Evolutionary conservation across 2,329 filamentous ascomycete species (phyloP).

Genomic region (Fusarium sp.): DNA sequence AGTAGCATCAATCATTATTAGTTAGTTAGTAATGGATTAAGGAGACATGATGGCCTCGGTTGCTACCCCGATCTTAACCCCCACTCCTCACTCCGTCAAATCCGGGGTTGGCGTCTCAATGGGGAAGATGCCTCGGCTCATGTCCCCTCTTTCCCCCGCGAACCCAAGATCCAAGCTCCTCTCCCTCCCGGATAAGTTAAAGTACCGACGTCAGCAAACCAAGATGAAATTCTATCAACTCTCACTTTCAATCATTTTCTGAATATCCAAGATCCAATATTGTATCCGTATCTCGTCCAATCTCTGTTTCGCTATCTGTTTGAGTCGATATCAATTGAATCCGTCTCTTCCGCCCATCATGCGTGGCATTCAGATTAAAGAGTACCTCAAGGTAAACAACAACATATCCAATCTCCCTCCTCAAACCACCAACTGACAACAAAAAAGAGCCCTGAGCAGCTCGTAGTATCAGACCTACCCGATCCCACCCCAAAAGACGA

Average conservation of each 20-base stretch:
- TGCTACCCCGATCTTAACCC: background rate
- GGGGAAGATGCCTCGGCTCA: conserved; percentile 43
- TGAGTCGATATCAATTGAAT: background rate
- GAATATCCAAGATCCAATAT: background rate
- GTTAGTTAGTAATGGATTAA: background rate
- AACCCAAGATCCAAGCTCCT: conserved; percentile 25
- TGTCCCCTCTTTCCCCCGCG: conserved; percentile 36
- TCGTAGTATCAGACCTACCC: conserved; percentile 75
- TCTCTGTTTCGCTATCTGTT: background rate
- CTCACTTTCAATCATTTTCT: background rate
- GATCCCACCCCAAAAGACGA: conserved; percentile 74
- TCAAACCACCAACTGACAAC: background rate
- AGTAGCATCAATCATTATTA: background rate
- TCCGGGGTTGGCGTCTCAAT: conserved; percentile 18
- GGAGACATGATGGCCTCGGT: background rate
- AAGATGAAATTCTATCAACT: background rate
- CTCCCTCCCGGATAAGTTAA: background rate
- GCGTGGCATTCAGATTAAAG: conserved; percentile 75
- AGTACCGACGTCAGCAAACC: conserved; percentile 24
- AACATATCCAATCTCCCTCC: background rate
- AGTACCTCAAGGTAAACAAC: conserved; percentile 73
- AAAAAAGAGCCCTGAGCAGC: conserved; percentile 75
- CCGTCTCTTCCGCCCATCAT: conserved; percentile 57
- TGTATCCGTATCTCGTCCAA: background rate
- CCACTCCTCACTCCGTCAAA: background rate